Percentiles rank a stretch among this genome's conserved stretches.
phyloP scores from a whole-genome alignment of 129 eudicot genomes.

The Erigeron canadensis region DNA sequence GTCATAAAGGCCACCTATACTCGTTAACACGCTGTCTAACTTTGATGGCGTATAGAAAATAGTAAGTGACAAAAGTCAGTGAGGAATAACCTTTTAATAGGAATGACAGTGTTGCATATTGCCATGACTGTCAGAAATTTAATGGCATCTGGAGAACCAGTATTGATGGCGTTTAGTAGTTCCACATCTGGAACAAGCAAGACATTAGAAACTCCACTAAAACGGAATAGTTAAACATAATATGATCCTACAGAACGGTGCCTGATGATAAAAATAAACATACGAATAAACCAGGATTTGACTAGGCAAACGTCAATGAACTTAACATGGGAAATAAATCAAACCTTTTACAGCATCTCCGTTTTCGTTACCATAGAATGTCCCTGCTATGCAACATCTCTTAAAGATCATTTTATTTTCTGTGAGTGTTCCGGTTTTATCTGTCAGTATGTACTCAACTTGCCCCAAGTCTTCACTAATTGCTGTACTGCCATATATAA shows the following conservation, averaged over 20 bases:
- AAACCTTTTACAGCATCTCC: conserved; percentile 93
- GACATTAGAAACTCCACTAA: conserved; percentile 12
- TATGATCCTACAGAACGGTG: conserved; percentile 7
- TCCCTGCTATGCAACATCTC: conserved; percentile 81
- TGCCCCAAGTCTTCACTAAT: conserved; percentile 99
- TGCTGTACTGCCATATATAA: conserved; percentile 94
- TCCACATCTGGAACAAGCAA: conserved; percentile 62
- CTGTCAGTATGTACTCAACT: conserved; percentile 98
- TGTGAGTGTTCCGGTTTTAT: conserved; percentile 97
- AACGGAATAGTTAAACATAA: conserved; percentile 6
- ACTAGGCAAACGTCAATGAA: conserved; percentile 14
- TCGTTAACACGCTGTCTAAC: conserved; percentile 5
- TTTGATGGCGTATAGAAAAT: not conserved
- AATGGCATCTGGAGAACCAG: conserved; percentile 67
- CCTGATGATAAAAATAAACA: not conserved
- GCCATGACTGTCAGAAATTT: conserved; percentile 90
- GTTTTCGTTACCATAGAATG: conserved; percentile 81
- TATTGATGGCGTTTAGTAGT: conserved; percentile 63
- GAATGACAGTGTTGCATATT: conserved; percentile 88
- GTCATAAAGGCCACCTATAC: not conserved
- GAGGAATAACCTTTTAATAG: conserved; percentile 67
- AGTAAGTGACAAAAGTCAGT: not conserved
- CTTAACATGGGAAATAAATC: conserved; percentile 5
- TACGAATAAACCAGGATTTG: conserved; percentile 6
- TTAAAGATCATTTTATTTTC: conserved; percentile 93